A percentile compares a stretch with the other conserved stretches of the same genome.
Evolutionary conservation across 2,329 filamentous ascomycete species (phyloP).

Genomic region (Westerdykella ornata): DNA sequence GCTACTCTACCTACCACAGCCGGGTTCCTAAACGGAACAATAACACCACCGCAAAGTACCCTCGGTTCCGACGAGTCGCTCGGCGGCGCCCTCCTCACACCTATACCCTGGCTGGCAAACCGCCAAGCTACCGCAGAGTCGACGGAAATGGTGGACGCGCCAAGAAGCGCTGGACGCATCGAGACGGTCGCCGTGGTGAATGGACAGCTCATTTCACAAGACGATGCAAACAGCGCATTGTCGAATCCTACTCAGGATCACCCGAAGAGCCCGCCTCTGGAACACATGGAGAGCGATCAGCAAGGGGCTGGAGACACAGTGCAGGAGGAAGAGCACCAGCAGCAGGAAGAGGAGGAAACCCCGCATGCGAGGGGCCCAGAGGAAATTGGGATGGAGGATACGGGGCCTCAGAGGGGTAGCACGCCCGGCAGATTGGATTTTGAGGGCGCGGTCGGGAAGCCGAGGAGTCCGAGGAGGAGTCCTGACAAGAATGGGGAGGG

Average conservation of each 20-base stretch:
- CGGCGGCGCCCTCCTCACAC: constrained; percentile 84
- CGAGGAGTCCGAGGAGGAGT: constrained; percentile 26
- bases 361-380: constrained; percentile 81
- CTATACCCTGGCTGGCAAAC: constrained; percentile 75
- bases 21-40: constrained; percentile 55
- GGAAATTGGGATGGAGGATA: constrained; percentile 77
- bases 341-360: constrained; percentile 41
- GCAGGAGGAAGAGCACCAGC: constrained; percentile 21
- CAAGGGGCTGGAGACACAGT: constrained; percentile 28
- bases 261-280: constrained; percentile 21
- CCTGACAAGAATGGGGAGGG: constrained; percentile 11
- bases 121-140: constrained; percentile 55
- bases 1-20: constrained; percentile 47
- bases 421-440: constrained; percentile 27
- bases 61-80: constrained; percentile 82
- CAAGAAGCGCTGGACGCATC: constrained; percentile 69
- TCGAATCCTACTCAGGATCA: constrained; percentile 35
- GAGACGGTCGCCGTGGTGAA: constrained; percentile 78
- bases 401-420: constrained; percentile 67
- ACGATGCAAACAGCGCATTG: constrained; percentile 69
- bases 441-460: constrained; percentile 33
- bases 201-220: too few relatives aligned
- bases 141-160: constrained; percentile 74
- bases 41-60: constrained; percentile 33
- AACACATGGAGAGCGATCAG: constrained; percentile 26